Percentiles rank a stretch among this genome's conserved stretches.
These are phyloP conservation scores for Thyridium curvatum DNA, from an alignment of 2,329 filamentous ascomycete species.

Conservation along the genomic window DNA sequence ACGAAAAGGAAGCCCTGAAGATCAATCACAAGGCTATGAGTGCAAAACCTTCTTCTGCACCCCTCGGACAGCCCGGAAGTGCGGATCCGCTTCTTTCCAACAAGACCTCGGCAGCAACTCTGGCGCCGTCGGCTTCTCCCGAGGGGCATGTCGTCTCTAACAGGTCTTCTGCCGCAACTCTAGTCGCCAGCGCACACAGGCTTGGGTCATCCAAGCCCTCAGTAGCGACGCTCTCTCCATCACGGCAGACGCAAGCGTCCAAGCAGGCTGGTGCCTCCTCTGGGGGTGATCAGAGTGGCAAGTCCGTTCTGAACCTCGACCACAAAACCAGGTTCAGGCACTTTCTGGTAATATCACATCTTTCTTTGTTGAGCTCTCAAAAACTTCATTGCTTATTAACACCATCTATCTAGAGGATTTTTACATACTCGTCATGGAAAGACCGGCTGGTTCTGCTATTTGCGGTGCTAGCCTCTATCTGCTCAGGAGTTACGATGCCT, in stretches of 20 bases:
- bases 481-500: slow-evolving; percentile 49
- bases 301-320: neutral
- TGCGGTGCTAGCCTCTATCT: slow-evolving; percentile 42
- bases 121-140: neutral
- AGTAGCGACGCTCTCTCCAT: neutral
- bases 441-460: slow-evolving; percentile 40
- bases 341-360: slow-evolving; percentile 1
- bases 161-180: slow-evolving; percentile 1
- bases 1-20: neutral
- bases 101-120: neutral
- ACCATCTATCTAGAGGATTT: slow-evolving; percentile 32
- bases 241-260: neutral
- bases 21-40: neutral
- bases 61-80: neutral
- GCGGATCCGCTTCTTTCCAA: neutral
- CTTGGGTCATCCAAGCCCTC: neutral
- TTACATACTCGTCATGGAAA: slow-evolving; percentile 46
- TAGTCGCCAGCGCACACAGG: neutral
- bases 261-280: neutral
- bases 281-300: neutral
- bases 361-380: no score
- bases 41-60: neutral
- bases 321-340: slow-evolving; percentile 3
- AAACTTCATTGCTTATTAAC: no score
- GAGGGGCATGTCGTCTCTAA: neutral